Base-by-base conservation (phyloP, 2,329 filamentous ascomycete species). In the Neofusicoccum kwambonambiense region DNA sequence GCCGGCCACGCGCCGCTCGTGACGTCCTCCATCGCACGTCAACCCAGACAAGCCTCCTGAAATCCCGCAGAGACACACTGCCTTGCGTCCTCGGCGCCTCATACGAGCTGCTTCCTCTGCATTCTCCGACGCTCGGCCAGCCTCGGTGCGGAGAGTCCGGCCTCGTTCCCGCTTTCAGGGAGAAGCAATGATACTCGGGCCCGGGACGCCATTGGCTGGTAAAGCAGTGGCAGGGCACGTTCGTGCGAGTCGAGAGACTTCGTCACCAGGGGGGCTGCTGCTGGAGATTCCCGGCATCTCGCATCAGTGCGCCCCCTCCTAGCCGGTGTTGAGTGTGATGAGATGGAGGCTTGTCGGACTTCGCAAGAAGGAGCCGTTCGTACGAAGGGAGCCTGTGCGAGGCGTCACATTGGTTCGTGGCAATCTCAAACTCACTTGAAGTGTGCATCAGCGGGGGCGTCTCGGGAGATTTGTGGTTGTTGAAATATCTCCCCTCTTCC, bases 141-240 rank as follows among this genome's bases (percentile, higher is more conserved):
- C 56, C 17, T 35, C 42, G 27, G 41, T 22, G 56, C 42, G 56
- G 56, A 47, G 42, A 60, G 41, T 47, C 56, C 56, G 56, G 31
- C 9, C 5, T 15, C 17, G 8, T 35, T 60, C 31, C 41, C 44
- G 31, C 22, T 35, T 31, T 35, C 31, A 47, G 15, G 3, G 27
- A n/a, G 51, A 41, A 56, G 35, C n/a, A 41, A 41, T 35, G 9
- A 41, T 15, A 34, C n/a, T 13, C 22, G 5, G 6, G n/a, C 7
- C 56, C 41, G 56, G 37, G n/a, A 37, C 27, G 22, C n/a, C 11
- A 27, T 49, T 60, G 42, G 56, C 42, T 47, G 42, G 12, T 58
- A 15, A 17, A 11, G 56, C 31, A 22, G n/a, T 5, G 15, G 34
- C 5, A 37, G 8, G 0, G 1, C 42, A n/a, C 13, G 8, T 22